These are phyloP conservation scores for Radiomyces spectabilis DNA, from an alignment of 192 early-diverging fungal genomes.

Conservation along the genomic window DNA sequence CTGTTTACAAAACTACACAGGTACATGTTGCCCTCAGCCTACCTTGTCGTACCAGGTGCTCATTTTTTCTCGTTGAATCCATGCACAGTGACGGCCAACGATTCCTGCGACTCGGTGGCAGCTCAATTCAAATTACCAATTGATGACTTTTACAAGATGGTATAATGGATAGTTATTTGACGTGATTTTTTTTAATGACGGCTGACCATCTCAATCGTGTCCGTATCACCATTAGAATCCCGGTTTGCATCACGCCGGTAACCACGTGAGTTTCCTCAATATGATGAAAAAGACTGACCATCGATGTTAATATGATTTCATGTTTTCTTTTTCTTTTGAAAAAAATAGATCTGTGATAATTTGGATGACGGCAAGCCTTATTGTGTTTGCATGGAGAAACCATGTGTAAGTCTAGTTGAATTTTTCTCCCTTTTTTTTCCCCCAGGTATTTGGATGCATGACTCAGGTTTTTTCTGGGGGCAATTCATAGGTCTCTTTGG, in stretches of 20 bases:
- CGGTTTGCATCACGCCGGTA: slow-evolving; percentile 15
- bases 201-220: background rate
- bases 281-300: background rate
- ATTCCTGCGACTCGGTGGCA: slow-evolving; percentile 5
- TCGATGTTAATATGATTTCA: background rate
- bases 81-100: background rate
- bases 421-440: background rate
- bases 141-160: slow-evolving; percentile 13
- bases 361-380: slow-evolving; percentile 11
- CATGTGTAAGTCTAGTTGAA: background rate
- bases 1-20: slow-evolving; percentile 7
- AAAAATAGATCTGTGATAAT: slow-evolving; percentile 11
- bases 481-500: too few relatives aligned
- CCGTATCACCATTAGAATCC: slow-evolving; percentile 3
- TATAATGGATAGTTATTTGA: background rate
- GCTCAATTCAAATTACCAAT: slow-evolving; percentile 3
- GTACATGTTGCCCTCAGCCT: background rate
- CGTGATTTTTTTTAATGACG: background rate
- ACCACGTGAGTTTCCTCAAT: slow-evolving; percentile 2
- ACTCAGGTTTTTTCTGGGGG: background rate
- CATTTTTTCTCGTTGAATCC: background rate
- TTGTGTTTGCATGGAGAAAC: slow-evolving; percentile 13
- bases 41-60: too few relatives aligned
- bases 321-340: slow-evolving; percentile 3
- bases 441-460: background rate